phyloP scores from a whole-genome alignment of 225 moss, liverwort and hornwort genomes.

The Marchantia paleacea region DNA sequence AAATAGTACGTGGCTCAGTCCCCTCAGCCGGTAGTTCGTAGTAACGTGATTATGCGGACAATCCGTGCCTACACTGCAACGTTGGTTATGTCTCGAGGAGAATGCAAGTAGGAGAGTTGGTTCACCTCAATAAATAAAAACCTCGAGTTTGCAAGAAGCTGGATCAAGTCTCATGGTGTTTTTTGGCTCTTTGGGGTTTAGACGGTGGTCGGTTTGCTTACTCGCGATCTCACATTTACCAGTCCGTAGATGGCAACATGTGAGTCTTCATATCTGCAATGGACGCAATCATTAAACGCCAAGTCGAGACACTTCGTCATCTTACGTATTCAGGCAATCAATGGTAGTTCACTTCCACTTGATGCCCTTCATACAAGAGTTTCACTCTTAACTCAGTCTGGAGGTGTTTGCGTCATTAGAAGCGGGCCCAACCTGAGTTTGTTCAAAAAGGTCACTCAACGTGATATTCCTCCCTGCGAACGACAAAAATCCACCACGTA shows the following conservation, averaged over 20 bases:
- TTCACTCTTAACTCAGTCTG: too few species aligned
- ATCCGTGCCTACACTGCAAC: neutral
- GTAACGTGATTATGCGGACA: neutral
- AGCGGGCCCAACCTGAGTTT: slow-evolving; percentile 8
- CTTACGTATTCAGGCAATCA: neutral
- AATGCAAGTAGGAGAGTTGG: neutral
- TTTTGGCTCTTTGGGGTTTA: neutral
- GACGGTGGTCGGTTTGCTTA: neutral
- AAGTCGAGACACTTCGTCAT: neutral
- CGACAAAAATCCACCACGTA: neutral
- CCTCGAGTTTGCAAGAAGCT: neutral
- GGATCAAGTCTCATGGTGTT: neutral
- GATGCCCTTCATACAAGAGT: neutral
- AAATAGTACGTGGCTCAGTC: too few species aligned
- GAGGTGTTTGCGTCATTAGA: neutral
- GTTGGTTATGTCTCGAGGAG: neutral
- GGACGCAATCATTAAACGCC: neutral
- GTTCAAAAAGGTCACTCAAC: slow-evolving; percentile 29
- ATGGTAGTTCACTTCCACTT: neutral
- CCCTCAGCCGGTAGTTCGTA: too few species aligned
- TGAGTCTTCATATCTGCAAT: slow-evolving; percentile 6
- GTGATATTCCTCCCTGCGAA: slow-evolving; percentile 29
- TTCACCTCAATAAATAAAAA: neutral
- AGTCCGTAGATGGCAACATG: neutral
- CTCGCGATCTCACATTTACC: neutral